phyloP scores from a whole-genome alignment of 192 early-diverging fungal genomes.

The Coemansia sp. region DNA sequence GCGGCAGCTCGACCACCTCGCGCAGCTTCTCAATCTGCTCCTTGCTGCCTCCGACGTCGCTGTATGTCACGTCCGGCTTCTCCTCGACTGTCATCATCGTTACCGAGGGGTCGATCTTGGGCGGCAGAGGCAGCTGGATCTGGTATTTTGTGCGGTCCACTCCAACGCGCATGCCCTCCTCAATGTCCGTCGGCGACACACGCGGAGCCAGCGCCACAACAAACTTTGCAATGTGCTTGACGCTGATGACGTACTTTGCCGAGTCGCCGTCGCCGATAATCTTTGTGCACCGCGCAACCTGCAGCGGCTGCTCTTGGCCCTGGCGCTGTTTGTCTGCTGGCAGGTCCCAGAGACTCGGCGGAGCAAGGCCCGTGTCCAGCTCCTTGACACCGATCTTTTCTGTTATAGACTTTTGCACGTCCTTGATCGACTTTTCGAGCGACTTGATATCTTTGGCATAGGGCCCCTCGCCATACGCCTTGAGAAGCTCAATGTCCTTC shows the following conservation, averaged over 20 bases:
- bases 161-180: slow-evolving; percentile 98
- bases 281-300: slow-evolving; percentile 98
- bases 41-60: slow-evolving; percentile 99
- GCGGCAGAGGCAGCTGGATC: slow-evolving; percentile 98
- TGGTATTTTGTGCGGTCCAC: slow-evolving; percentile 99
- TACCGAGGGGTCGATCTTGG: slow-evolving; percentile 96
- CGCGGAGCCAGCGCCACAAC: slow-evolving; percentile 95
- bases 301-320: slow-evolving; percentile 82
- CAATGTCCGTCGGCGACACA: slow-evolving; percentile 98
- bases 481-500: slow-evolving; percentile 50
- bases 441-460: slow-evolving; percentile 94
- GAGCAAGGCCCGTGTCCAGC: slow-evolving; percentile 95
- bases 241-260: slow-evolving; percentile 97
- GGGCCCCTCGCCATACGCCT: slow-evolving; percentile 92
- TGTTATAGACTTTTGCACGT: slow-evolving; percentile 96
- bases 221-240: slow-evolving; percentile 99
- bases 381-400: slow-evolving; percentile 99
- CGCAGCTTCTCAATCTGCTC: slow-evolving; percentile 99
- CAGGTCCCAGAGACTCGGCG: slow-evolving; percentile 98
- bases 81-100: slow-evolving; percentile 99
- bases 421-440: slow-evolving; percentile 93
- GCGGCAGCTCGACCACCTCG: slow-evolving; percentile 97
- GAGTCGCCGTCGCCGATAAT: slow-evolving; percentile 91
- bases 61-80: slow-evolving; percentile 99
- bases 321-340: slow-evolving; percentile 98